phyloP scores from a whole-genome alignment of 2,329 filamentous ascomycete genomes.

The Botryosphaeria dothidea region DNA sequence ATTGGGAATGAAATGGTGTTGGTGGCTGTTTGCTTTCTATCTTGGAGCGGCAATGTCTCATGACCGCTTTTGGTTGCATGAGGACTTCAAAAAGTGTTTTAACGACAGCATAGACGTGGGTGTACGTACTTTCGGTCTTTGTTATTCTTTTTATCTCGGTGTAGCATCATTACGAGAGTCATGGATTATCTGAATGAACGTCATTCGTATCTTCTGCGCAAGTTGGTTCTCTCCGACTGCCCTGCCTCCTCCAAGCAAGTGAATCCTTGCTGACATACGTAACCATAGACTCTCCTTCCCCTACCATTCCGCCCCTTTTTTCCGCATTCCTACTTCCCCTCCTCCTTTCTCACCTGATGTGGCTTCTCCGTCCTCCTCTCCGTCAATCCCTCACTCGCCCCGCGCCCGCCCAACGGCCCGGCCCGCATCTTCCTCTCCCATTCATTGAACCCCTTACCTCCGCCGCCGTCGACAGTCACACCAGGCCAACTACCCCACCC shows the following conservation, averaged over 20 bases:
- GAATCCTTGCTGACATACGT: neutral
- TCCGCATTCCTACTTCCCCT: neutral
- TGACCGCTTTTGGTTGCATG: neutral
- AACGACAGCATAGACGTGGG: neutral
- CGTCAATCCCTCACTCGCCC: neutral
- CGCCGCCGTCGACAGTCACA: neutral
- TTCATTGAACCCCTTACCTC: neutral
- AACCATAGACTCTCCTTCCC: neutral
- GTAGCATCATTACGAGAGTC: neutral
- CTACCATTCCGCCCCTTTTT: neutral
- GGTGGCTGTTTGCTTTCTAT: neutral
- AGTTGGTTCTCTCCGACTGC: neutral
- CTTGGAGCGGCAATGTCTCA: neutral
- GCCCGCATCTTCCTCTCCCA: neutral
- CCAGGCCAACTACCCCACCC: neutral
- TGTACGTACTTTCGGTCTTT: neutral
- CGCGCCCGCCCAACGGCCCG: neutral
- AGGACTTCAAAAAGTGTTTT: conserved; percentile 2
- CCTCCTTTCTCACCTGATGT: neutral
- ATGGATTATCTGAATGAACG: neutral
- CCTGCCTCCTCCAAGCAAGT: too few relatives aligned
- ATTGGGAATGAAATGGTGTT: neutral
- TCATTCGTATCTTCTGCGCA: neutral
- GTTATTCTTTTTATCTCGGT: neutral
- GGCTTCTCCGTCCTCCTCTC: neutral